phyloP scores from a whole-genome alignment of 352 stramenopile species.

The Saprolegnia parasitica region DNA sequence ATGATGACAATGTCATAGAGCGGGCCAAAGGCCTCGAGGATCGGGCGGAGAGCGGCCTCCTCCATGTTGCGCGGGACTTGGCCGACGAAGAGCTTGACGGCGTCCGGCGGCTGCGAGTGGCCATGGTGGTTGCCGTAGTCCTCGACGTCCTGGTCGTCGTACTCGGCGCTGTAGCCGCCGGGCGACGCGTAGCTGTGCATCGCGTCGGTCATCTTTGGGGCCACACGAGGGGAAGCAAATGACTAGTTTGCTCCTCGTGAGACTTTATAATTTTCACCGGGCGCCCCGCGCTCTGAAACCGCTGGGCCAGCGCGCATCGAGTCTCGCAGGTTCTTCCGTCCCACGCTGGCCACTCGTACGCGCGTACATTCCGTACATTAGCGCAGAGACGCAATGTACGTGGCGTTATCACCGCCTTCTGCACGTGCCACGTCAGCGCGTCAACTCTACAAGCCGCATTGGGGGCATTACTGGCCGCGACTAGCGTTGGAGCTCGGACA shows the following conservation, averaged over 20 bases:
- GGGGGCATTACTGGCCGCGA: no score
- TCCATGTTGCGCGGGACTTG: slow-evolving; percentile 87
- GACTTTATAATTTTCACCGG: slow-evolving; percentile 3
- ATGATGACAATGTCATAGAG: slow-evolving; percentile 88
- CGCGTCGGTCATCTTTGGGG: slow-evolving; percentile 9
- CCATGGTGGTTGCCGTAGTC: slow-evolving; percentile 11
- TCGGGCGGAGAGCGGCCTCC: slow-evolving; percentile 73
- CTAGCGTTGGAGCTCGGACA: no score
- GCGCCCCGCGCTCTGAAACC: no score
- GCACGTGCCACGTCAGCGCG: no score
- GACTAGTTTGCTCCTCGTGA: slow-evolving; percentile 24
- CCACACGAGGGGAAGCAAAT: slow-evolving; percentile 28
- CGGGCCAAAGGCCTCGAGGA: slow-evolving; percentile 81
- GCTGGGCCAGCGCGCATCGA: background rate
- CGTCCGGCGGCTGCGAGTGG: slow-evolving; percentile 32
- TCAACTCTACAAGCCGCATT: no score
- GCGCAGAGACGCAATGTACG: background rate
- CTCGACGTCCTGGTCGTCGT: slow-evolving; percentile 28
- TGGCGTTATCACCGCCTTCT: no score
- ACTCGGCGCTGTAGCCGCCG: slow-evolving; percentile 25
- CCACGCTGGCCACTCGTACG: background rate
- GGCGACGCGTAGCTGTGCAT: background rate
- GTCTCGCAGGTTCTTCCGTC: slow-evolving; percentile 2
- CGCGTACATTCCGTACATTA: background rate
- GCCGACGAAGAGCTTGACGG: slow-evolving; percentile 79